Conservation (phyloP, 257 asterid species). For the Petunia axillaris region DNA sequence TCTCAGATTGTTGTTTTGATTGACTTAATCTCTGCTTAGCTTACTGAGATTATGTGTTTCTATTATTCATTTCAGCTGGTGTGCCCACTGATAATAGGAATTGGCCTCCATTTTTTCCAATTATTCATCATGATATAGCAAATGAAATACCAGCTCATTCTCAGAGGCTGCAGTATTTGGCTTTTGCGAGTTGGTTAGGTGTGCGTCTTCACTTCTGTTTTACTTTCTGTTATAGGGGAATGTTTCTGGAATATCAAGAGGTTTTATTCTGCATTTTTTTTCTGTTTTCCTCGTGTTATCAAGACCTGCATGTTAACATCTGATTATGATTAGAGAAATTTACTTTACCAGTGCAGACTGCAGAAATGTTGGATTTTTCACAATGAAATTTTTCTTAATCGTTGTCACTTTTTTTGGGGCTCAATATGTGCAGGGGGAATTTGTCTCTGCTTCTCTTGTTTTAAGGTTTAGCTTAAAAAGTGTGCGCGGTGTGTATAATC, state of each 20-base stretch:
- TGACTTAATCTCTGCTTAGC: neutral
- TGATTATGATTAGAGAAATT: neutral
- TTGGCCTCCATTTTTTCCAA: constrained; percentile 73
- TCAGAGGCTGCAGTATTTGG: constrained; percentile 73
- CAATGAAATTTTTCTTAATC: neutral
- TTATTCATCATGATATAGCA: constrained; percentile 68
- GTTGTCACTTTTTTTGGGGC: neutral
- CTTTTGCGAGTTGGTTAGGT: constrained; percentile 79
- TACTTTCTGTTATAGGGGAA: neutral
- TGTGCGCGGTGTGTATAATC: neutral
- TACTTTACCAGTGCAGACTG: neutral
- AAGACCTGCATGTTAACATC: constrained; percentile 6
- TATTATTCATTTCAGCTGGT: constrained; percentile 47
- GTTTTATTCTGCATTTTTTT: neutral
- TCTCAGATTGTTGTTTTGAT: constrained; percentile 7
- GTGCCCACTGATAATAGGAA: constrained; percentile 53
- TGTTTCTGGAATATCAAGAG: constrained; percentile 9
- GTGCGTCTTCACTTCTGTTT: constrained; percentile 26
- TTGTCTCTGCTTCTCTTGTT: neutral
- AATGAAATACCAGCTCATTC: constrained; percentile 68
- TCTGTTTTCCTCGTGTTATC: neutral
- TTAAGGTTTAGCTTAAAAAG: constrained; percentile 4
- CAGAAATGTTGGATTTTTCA: neutral
- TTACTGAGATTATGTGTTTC: neutral
- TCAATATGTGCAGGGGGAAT: constrained; percentile 22